These are phyloP conservation scores for Ocimum tenuiflorum DNA, from an alignment of 257 asterid species.

Conservation along the genomic window DNA sequence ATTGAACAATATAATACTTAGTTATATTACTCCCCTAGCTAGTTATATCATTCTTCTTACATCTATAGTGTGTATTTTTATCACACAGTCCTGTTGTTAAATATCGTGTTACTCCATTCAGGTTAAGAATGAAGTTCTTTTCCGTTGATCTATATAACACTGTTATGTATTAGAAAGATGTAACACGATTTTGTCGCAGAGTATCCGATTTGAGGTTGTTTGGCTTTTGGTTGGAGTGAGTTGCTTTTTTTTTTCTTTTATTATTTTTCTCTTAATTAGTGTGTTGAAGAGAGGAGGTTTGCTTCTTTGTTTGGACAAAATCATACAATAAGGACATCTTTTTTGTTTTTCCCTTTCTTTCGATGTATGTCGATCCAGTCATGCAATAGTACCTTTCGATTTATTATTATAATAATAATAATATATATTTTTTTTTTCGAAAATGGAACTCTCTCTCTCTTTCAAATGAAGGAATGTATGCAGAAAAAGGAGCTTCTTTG, in stretches of 20 bases:
- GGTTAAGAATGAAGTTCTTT: too few species aligned
- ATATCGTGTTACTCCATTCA: too few species aligned
- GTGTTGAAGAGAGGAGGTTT: neutral
- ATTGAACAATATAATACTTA: too few species aligned
- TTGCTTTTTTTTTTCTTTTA: neutral
- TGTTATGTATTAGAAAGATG: too few species aligned
- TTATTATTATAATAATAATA: slow-evolving; percentile 1
- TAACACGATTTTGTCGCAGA: too few species aligned
- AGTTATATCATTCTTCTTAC: too few species aligned
- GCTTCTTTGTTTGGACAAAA: slow-evolving; percentile 27
- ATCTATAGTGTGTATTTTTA: too few species aligned
- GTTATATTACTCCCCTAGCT: too few species aligned
- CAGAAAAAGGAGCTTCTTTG: slow-evolving; percentile 7
- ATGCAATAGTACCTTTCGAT: slow-evolving; percentile 17
- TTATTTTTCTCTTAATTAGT: slow-evolving; percentile 3
- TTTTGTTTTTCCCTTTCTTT: slow-evolving; percentile 6
- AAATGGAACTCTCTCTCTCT: neutral
- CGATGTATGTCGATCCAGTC: slow-evolving; percentile 6
- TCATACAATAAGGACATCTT: slow-evolving; percentile 11
- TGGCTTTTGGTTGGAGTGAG: neutral
- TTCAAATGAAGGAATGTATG: slow-evolving; percentile 15
- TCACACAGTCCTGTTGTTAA: too few species aligned
- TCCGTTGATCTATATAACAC: too few species aligned
- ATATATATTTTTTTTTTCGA: neutral
- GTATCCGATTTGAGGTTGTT: too few species aligned